Evolutionary conservation across 495 filamentous ascomycete species (phyloP), one percentile per base, ranked within the genome.

Genomic region (Penicillium bovifimosum): DNA sequence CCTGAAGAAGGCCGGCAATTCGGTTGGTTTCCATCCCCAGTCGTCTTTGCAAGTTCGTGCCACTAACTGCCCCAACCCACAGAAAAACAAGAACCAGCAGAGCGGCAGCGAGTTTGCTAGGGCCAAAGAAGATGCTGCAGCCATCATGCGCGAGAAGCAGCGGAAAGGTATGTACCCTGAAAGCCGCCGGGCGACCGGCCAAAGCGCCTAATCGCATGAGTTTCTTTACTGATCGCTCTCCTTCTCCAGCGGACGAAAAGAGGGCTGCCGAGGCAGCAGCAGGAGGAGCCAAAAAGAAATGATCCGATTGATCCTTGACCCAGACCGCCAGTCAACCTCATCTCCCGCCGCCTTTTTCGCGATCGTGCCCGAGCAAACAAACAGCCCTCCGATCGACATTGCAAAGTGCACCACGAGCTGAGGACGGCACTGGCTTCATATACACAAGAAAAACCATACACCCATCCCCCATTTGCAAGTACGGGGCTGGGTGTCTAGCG

Each of bases 91-190:
- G 57, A 86, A 80, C 56, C 72, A 39, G 18, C 68, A 82, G 71
- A 45, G 67, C 59, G 91, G 91, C 28, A 74, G 75, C 29, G 83
- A 93, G 66, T 84, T 84, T 65, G 75, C 79, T 55, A 81, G 80
- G 47, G 76, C 84, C 43, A 91, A 91, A 72, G 89, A 95, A 64
- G 72, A 80, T 33, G 80, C 81, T 43, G 91, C 91, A 17, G 77
- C 79, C 33, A 90, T 88, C 67, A 96, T 96, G 91, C 80, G 87
- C 33, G 80, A 86, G 70, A 96, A 96, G 79, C 91, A 96, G 72
- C 79, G 75, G 54, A 86, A 85, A 55, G 90, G 90, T 96, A 77
- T 33, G 67, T 59, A 9, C 27, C 18, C 14, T 14, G 2, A 10
- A 47, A 27, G 41, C 14, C 24, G n/a, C 41, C 17, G n/a, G 41